Evolutionary conservation across 2,329 filamentous ascomycete species (phyloP).

Genomic region (Basipetospora chlamydospora): DNA sequence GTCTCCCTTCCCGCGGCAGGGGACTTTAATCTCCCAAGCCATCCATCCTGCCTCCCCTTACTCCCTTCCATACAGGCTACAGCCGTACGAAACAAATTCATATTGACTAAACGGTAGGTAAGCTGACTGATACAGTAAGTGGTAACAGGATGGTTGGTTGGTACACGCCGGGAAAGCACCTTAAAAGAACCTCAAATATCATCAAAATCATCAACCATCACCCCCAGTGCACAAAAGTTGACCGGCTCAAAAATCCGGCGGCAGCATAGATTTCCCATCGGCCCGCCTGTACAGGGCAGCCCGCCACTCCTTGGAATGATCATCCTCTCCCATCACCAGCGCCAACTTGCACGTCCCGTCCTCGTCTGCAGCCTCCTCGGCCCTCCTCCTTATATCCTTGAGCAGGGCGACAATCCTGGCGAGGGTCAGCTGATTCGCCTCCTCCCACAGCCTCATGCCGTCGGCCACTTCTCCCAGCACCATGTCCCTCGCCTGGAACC

Average conservation of each 20-base stretch:
- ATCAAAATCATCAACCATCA: too few species aligned
- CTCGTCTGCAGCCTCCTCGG: background rate
- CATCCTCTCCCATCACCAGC: background rate
- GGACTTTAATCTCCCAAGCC: too few species aligned
- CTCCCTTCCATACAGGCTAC: too few species aligned
- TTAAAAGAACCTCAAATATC: background rate
- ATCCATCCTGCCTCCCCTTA: too few species aligned
- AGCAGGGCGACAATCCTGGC: constrained; percentile 1
- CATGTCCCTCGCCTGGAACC: background rate
- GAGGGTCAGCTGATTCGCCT: background rate
- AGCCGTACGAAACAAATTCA: too few species aligned
- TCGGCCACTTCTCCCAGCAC: background rate
- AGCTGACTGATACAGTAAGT: too few species aligned
- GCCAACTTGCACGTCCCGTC: constrained; percentile 3
- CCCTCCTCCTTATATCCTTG: background rate
- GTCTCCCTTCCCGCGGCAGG: too few species aligned
- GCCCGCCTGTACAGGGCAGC: background rate
- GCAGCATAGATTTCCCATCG: background rate
- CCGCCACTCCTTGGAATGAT: too few species aligned
- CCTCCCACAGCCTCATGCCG: background rate
- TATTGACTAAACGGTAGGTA: too few species aligned
- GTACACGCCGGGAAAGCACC: too few species aligned
- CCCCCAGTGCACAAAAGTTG: too few species aligned
- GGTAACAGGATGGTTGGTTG: too few species aligned
- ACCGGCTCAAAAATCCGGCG: background rate